Conservation (phyloP, 108 stramenopile species). For the Chaetoceros muelleri region DNA sequence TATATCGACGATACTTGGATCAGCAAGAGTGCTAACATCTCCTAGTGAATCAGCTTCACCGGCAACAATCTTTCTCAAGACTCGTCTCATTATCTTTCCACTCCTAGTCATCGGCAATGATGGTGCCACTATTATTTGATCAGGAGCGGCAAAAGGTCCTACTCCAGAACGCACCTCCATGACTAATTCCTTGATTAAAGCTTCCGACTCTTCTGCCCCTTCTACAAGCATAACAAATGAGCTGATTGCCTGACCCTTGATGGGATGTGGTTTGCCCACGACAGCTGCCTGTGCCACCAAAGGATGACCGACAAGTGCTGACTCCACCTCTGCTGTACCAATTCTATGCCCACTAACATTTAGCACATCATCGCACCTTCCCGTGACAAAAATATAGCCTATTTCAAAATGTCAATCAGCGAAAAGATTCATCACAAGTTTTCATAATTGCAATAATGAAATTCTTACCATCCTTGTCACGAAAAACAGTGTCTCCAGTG, state of each 20-base stretch:
- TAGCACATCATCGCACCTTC: conserved; percentile 66
- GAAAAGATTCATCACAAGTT: no score
- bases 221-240: conserved; percentile 69
- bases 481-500: conserved; percentile 88
- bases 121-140: conserved; percentile 69
- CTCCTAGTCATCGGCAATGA: conserved; percentile 91
- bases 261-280: conserved; percentile 82
- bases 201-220: conserved; percentile 50
- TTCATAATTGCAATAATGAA: conserved; percentile 97
- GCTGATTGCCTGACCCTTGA: conserved; percentile 87
- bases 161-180: conserved; percentile 70
- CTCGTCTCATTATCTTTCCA: conserved; percentile 95
- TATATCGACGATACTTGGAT: conserved; percentile 89
- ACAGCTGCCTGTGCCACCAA: conserved; percentile 88
- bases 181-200: conserved; percentile 73
- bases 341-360: conserved; percentile 95
- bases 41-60: conserved; percentile 81
- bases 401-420: no score
- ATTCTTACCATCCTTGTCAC: conserved; percentile 91
- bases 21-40: conserved; percentile 91
- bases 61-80: conserved; percentile 91
- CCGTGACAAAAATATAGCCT: conserved; percentile 68
- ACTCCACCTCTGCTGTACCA: conserved; percentile 92
- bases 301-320: conserved; percentile 82
- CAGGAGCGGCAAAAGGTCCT: conserved; percentile 90